Conservation (phyloP, 306 rosid species). For the Vigna mungo region DNA sequence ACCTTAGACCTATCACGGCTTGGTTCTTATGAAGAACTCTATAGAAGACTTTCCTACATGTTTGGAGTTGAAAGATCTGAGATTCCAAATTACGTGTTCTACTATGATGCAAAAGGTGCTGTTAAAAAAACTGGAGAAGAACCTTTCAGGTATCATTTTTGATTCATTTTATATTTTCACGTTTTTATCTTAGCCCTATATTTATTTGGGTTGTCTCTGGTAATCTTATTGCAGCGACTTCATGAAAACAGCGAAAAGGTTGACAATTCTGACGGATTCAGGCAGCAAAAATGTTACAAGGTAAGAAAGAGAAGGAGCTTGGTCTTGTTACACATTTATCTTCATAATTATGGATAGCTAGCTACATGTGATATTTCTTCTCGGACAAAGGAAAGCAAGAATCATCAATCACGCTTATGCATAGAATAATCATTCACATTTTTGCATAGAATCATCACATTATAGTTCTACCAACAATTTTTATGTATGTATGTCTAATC, state of each 20-base stretch:
- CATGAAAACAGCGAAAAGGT: constrained; percentile 77
- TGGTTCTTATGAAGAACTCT: constrained; percentile 81
- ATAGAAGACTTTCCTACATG: constrained; percentile 74
- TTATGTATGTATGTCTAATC: not conserved
- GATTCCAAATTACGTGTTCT: constrained; percentile 70
- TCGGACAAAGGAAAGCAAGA: not conserved
- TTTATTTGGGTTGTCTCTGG: not conserved
- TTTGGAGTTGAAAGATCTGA: constrained; percentile 76
- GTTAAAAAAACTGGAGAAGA: constrained; percentile 83
- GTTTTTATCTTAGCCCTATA: not conserved
- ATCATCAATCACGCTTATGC: too few species aligned
- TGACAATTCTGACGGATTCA: constrained; percentile 70
- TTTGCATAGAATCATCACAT: not conserved
- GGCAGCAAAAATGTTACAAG: constrained; percentile 59
- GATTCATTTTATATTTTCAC: not conserved
- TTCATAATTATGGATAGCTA: not conserved
- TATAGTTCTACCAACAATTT: not conserved
- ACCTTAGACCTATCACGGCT: constrained; percentile 74
- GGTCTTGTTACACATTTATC: constrained; percentile 11
- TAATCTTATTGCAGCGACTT: constrained; percentile 71
- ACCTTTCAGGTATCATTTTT: constrained; percentile 71
- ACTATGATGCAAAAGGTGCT: constrained; percentile 72
- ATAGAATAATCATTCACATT: too few species aligned
- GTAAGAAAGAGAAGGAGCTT: constrained; percentile 48
- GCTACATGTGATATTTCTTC: not conserved